A percentile compares a stretch with the other conserved stretches of the same genome.
These are phyloP conservation scores for Clonostachys byssicola DNA, from an alignment of 2,329 filamentous ascomycete species.

Conservation along the genomic window DNA sequence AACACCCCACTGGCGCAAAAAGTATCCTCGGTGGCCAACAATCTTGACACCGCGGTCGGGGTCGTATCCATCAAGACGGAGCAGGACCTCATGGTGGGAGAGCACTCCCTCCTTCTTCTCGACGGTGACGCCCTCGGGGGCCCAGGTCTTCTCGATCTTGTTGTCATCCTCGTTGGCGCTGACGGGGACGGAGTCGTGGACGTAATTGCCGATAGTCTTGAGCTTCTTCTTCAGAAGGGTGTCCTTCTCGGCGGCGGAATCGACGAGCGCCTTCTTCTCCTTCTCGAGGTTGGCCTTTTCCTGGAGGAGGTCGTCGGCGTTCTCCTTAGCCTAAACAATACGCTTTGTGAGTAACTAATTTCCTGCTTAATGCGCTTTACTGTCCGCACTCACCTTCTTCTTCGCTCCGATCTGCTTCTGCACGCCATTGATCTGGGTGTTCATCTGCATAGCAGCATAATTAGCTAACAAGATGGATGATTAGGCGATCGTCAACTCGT, in stretches of 20 bases:
- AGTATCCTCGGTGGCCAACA: conserved; percentile 92
- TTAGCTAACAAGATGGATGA: conserved; percentile 37
- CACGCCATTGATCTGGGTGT: conserved; percentile 79
- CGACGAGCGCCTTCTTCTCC: conserved; percentile 76
- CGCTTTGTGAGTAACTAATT: neutral
- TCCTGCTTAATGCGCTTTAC: neutral
- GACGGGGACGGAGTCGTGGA: conserved; percentile 82
- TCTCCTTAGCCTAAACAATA: conserved; percentile 67
- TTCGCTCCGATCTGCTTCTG: conserved; percentile 88
- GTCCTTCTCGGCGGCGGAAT: conserved; percentile 73
- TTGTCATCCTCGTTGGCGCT: conserved; percentile 91
- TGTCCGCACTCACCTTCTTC: conserved; percentile 65
- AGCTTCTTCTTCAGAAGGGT: conserved; percentile 70
- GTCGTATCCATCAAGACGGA: conserved; percentile 85
- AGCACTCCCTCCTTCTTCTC: conserved; percentile 70
- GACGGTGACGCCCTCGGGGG: conserved; percentile 67
- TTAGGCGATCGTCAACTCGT: neutral
- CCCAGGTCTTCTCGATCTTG: conserved; percentile 70
- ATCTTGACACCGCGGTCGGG: conserved; percentile 90
- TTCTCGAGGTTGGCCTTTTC: conserved; percentile 76
- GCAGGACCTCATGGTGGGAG: conserved; percentile 92
- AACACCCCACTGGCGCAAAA: conserved; percentile 83
- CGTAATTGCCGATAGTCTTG: conserved; percentile 66
- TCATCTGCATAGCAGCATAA: conserved; percentile 76
- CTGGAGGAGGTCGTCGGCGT: conserved; percentile 73